Percentiles rank a stretch among this genome's conserved stretches.
phyloP scores from a whole-genome alignment of 805 yeast genomes.

The Blastobotrys parvus region DNA sequence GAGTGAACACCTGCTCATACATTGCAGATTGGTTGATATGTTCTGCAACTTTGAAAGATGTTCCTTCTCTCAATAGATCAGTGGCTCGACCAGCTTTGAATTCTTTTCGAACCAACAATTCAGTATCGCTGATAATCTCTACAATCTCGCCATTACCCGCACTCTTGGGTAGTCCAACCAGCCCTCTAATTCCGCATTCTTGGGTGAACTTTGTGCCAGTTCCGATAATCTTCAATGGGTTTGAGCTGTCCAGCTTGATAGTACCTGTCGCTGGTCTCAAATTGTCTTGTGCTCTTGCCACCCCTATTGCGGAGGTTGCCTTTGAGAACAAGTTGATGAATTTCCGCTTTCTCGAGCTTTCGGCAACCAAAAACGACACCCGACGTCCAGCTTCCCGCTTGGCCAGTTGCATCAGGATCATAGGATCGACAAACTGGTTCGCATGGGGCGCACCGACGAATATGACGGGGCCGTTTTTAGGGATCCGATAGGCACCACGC shows the following conservation, averaged over 20 bases:
- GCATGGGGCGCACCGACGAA: conserved; percentile 98
- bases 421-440: conserved; percentile 84
- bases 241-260: conserved; percentile 44
- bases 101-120: conserved; percentile 58
- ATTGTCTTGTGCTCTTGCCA: conserved; percentile 85
- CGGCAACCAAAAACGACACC: conserved; percentile 79
- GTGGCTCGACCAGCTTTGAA: conserved; percentile 46
- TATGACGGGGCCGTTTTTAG: conserved; percentile 71
- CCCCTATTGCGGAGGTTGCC: conserved; percentile 79
- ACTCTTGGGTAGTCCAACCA: conserved; percentile 68
- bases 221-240: conserved; percentile 54
- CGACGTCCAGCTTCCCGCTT: conserved; percentile 57
- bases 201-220: conserved; percentile 55
- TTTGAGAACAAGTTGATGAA: conserved; percentile 72
- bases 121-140: conserved; percentile 63
- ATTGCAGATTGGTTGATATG: conserved; percentile 82
- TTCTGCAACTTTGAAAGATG: conserved; percentile 62
- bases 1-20: conserved; percentile 76
- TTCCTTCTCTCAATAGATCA: conserved; percentile 42
- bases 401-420: conserved; percentile 76
- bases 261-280: conserved; percentile 59
- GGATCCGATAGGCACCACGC: conserved; percentile 73
- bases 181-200: conserved; percentile 56
- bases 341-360: conserved; percentile 53
- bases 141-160: conserved; percentile 68